Evolutionary conservation across 768 basidiomycete genomes (phyloP).

Genomic region (Termitomyces sp.): DNA sequence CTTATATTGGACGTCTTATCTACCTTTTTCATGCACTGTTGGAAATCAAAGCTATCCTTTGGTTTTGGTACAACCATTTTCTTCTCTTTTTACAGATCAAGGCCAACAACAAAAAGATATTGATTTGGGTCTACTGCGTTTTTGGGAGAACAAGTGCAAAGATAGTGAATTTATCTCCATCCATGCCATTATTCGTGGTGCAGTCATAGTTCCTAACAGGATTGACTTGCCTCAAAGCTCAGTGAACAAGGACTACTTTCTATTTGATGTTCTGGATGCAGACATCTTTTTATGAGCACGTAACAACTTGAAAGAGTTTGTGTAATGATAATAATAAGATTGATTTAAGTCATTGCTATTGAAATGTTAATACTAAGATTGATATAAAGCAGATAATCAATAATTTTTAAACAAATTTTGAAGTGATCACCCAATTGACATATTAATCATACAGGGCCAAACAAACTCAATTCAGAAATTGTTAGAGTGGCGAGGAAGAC

Average conservation of each 20-base stretch:
- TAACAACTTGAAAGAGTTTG: not conserved
- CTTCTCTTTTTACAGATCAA: not conserved
- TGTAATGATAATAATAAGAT: too few species aligned
- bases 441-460: too few species aligned
- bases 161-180: not conserved
- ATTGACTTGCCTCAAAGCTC: not conserved
- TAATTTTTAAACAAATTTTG: too few species aligned
- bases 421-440: too few species aligned
- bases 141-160: not conserved
- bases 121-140: not conserved
- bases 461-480: too few species aligned
- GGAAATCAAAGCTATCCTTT: not conserved
- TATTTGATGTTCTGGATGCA: not conserved
- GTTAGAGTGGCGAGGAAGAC: slow-evolving; percentile 49
- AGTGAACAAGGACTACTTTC: not conserved
- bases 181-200: not conserved
- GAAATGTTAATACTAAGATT: too few species aligned
- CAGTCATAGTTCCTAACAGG: not conserved
- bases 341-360: too few species aligned
- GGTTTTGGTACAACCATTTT: not conserved
- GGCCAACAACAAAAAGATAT: not conserved
- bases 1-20: not conserved
- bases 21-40: not conserved
- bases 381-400: too few species aligned
- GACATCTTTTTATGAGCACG: not conserved